phyloP scores from a whole-genome alignment of 495 filamentous ascomycete genomes.

The Penicillium psychrofluorescens region DNA sequence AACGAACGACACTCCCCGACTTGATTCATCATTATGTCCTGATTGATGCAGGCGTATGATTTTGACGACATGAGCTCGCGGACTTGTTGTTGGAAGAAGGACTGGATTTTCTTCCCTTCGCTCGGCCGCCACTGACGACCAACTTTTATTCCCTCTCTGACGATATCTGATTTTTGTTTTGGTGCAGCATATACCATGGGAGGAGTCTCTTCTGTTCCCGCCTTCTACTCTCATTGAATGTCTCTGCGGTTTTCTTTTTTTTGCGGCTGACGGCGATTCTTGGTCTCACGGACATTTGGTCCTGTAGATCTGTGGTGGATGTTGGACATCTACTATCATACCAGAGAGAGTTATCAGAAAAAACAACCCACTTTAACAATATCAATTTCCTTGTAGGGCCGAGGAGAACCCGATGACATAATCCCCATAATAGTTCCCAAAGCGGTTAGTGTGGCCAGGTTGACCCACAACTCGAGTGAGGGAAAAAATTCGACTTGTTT shows the following conservation, averaged over 20 bases:
- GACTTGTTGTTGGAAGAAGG: slow-evolving; percentile 1
- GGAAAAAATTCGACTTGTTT: slow-evolving; percentile 16
- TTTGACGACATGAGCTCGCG: slow-evolving; percentile 8
- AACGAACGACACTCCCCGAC: slow-evolving; percentile 10
- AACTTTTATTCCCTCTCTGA: background rate
- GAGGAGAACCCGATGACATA: slow-evolving; percentile 11
- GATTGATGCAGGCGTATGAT: background rate
- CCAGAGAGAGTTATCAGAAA: no score
- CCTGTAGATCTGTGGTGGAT: no score
- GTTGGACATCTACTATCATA: no score
- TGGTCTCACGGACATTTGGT: background rate
- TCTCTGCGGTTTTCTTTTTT: background rate
- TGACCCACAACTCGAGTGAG: background rate
- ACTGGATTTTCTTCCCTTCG: slow-evolving; percentile 16
- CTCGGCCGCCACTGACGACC: slow-evolving; percentile 16
- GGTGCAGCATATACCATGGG: slow-evolving; percentile 22
- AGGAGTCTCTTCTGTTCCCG: slow-evolving; percentile 12
- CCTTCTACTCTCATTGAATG: slow-evolving; percentile 5
- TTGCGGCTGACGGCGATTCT: background rate
- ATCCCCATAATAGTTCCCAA: slow-evolving; percentile 5
- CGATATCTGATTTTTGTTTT: slow-evolving; percentile 4
- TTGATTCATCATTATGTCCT: slow-evolving; percentile 9
- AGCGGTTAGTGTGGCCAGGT: background rate
- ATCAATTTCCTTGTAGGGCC: no score
- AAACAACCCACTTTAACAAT: no score